phyloP scores from a whole-genome alignment of 2,329 filamentous ascomycete genomes.

The Ilyonectria sp. region DNA sequence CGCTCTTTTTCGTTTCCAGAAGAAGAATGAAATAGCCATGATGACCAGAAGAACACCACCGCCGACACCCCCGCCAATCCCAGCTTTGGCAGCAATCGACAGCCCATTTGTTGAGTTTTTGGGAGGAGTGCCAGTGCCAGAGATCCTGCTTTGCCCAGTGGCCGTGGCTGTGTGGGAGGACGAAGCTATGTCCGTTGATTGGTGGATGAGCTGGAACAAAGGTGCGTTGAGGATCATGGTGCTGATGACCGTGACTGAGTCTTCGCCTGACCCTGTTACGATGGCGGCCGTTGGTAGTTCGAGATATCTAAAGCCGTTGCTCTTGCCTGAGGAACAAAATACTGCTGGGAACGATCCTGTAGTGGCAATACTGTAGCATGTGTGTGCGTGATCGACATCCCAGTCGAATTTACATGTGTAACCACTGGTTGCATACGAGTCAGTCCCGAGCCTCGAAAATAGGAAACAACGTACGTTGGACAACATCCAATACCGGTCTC shows the following conservation, averaged over 20 bases:
- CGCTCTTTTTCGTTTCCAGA: slow-evolving; percentile 6
- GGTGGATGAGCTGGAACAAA: slow-evolving; percentile 50
- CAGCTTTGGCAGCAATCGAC: slow-evolving; percentile 37
- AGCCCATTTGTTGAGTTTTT: slow-evolving; percentile 12
- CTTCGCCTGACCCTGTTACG: slow-evolving; percentile 14
- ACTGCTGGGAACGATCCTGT: slow-evolving; percentile 41
- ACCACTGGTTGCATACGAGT: slow-evolving; percentile 12
- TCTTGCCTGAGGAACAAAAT: slow-evolving; percentile 40
- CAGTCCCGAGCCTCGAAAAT: neutral
- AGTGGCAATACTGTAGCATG: slow-evolving; percentile 27
- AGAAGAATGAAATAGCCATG: slow-evolving; percentile 19
- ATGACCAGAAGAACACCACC: slow-evolving; percentile 22
- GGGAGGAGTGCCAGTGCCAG: neutral
- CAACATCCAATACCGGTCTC: slow-evolving; percentile 55
- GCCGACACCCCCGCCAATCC: slow-evolving; percentile 33
- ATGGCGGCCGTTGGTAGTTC: slow-evolving; percentile 31
- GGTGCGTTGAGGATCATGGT: slow-evolving; percentile 45
- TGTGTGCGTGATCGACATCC: slow-evolving; percentile 19
- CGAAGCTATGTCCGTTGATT: slow-evolving; percentile 39
- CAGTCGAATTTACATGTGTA: slow-evolving; percentile 18
- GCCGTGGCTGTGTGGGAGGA: slow-evolving; percentile 3
- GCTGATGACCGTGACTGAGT: slow-evolving; percentile 10
- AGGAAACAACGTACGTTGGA: slow-evolving; percentile 37
- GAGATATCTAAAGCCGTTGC: slow-evolving; percentile 33
- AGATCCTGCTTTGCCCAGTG: neutral